Evolutionary conservation across 257 asterid genomes (phyloP).

Genomic region (Leptodermis oblonga): DNA sequence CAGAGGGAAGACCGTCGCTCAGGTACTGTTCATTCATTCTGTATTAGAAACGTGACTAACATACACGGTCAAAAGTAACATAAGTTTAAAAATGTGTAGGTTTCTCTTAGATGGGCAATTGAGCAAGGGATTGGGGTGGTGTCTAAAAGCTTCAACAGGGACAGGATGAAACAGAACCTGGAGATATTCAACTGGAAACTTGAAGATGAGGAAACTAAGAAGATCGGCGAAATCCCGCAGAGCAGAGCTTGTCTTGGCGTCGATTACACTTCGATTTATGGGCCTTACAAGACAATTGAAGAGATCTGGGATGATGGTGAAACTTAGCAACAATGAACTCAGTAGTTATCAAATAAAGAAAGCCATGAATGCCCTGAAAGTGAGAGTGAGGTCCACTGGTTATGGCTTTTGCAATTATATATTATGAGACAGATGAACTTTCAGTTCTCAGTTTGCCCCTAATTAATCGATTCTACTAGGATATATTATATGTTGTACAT

Average conservation of each 20-base stretch:
- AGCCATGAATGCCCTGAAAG: too few relatives aligned
- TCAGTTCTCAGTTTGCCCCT: too few relatives aligned
- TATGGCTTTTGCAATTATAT: too few relatives aligned
- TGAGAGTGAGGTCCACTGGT: too few relatives aligned
- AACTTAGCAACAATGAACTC: constrained; percentile 19
- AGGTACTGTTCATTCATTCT: too few relatives aligned
- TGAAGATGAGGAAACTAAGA: constrained; percentile 34
- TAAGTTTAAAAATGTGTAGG: constrained; percentile 42
- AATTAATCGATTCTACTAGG: too few relatives aligned
- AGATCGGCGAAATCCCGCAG: constrained; percentile 53
- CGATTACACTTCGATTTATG: constrained; percentile 52
- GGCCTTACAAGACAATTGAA: constrained; percentile 55
- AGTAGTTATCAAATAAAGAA: background rate
- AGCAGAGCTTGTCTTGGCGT: constrained; percentile 46
- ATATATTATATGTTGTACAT: too few relatives aligned
- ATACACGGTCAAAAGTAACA: too few relatives aligned
- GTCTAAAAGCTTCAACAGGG: constrained; percentile 53
- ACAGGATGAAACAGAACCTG: constrained; percentile 61
- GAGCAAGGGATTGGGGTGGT: constrained; percentile 60
- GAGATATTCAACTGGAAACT: constrained; percentile 56
- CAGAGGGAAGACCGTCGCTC: constrained; percentile 53
- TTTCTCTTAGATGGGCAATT: constrained; percentile 63
- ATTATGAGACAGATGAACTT: too few relatives aligned
- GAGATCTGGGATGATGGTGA: constrained; percentile 63
- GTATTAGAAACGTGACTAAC: too few relatives aligned